Percentiles rank a stretch among this genome's conserved stretches.
Conservation (phyloP, 2,329 filamentous ascomycete genomes). For the Aspergillus uvarum region DNA sequence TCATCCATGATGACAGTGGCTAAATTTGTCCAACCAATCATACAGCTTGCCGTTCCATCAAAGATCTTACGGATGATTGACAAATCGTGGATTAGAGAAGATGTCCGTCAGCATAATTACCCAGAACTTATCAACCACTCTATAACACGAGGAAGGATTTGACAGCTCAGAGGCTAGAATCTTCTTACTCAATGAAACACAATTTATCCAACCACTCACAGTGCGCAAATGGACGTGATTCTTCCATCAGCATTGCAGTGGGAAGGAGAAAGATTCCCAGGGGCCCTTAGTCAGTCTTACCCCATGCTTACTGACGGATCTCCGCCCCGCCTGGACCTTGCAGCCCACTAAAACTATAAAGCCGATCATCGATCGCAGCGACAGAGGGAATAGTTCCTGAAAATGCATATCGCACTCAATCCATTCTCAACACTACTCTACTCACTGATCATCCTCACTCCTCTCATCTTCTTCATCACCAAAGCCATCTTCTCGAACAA, state of each 20-base stretch:
- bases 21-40: background rate
- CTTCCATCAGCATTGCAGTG: background rate
- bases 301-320: slow-evolving; percentile 8
- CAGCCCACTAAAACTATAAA: slow-evolving; percentile 2
- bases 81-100: background rate
- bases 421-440: background rate
- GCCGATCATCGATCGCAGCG: slow-evolving; percentile 4
- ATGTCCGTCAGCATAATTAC: background rate
- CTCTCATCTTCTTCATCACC: background rate
- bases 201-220: background rate
- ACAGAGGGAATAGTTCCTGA: background rate
- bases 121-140: background rate
- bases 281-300: slow-evolving; percentile 8
- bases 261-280: background rate
- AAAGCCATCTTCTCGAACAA: background rate
- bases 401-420: background rate
- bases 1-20: background rate
- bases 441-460: background rate
- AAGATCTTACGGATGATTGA: background rate
- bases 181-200: background rate
- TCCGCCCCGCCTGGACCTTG: slow-evolving; percentile 1
- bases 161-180: background rate
- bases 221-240: background rate
- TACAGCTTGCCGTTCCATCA: background rate
- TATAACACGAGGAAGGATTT: background rate